These are phyloP conservation scores for Hypomontagnella submonticulosa DNA, from an alignment of 495 filamentous ascomycete species.

Conservation along the genomic window DNA sequence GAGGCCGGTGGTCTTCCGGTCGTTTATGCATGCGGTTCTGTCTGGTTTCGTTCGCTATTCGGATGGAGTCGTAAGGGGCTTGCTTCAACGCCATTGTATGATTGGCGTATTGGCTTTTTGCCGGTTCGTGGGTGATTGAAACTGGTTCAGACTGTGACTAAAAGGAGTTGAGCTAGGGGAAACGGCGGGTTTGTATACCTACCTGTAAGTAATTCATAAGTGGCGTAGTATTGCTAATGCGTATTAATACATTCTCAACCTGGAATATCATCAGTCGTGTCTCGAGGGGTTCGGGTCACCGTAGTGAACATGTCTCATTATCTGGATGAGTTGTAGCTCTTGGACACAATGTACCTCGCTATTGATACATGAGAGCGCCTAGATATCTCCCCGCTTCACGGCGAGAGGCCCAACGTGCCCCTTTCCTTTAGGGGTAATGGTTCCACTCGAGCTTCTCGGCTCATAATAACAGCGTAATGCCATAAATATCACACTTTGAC, in stretches of 20 bases:
- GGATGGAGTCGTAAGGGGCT: too few relatives aligned
- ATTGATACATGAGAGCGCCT: slow-evolving; percentile 8
- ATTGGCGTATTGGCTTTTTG: too few relatives aligned
- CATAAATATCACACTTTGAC: not conserved
- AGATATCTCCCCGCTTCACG: not conserved
- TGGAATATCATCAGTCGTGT: too few relatives aligned
- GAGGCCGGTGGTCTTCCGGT: too few relatives aligned
- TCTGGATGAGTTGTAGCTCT: not conserved
- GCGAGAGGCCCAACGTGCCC: not conserved
- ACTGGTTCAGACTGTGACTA: not conserved
- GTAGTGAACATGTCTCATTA: slow-evolving; percentile 15
- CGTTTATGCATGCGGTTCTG: too few relatives aligned
- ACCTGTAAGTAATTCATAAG: not conserved
- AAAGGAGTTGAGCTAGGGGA: slow-evolving; percentile 1
- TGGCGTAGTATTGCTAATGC: slow-evolving; percentile 30
- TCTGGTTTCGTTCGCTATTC: too few relatives aligned
- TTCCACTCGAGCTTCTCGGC: not conserved
- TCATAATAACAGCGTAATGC: not conserved
- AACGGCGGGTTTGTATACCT: not conserved
- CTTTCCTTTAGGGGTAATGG: not conserved
- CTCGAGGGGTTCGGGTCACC: not conserved
- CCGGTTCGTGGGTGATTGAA: too few relatives aligned
- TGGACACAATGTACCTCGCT: not conserved
- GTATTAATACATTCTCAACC: slow-evolving; percentile 10
- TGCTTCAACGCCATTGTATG: too few relatives aligned